These are phyloP conservation scores for Thalassiosira exigua DNA, from an alignment of 352 stramenopile species.

Conservation along the genomic window DNA sequence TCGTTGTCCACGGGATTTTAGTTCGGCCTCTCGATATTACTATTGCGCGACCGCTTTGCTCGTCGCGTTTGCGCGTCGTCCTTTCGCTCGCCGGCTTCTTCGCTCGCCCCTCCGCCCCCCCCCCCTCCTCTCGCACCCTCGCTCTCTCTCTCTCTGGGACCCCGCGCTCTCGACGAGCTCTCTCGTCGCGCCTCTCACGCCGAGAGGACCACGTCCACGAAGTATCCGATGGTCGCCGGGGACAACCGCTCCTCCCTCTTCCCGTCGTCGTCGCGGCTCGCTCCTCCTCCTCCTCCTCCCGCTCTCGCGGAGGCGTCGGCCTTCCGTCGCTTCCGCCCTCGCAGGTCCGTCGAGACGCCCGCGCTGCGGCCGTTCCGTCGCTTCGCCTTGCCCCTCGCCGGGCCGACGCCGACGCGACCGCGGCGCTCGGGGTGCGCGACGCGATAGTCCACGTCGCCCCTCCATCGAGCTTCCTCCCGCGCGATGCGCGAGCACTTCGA, in stretches of 20 bases:
- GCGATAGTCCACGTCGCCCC: constrained; percentile 27
- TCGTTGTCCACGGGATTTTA: too few relatives aligned
- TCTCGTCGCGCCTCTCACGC: too few relatives aligned
- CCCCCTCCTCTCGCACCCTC: too few relatives aligned
- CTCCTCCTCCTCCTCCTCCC: neutral
- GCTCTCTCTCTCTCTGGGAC: too few relatives aligned
- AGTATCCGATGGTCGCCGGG: neutral
- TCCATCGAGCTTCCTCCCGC: constrained; percentile 19
- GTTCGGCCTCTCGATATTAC: too few relatives aligned
- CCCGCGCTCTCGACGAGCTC: too few relatives aligned
- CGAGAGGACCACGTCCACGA: neutral
- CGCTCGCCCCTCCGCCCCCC: too few relatives aligned
- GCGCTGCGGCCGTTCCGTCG: neutral
- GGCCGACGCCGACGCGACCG: neutral
- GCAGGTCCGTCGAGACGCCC: neutral
- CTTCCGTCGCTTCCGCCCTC: neutral
- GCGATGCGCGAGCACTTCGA: constrained; percentile 21
- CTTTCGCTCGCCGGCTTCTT: too few relatives aligned
- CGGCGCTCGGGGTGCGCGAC: constrained; percentile 6
- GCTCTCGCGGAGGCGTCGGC: too few relatives aligned
- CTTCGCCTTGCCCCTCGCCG: neutral
- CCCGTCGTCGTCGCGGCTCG: neutral
- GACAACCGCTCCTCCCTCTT: too few relatives aligned
- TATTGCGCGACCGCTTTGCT: too few relatives aligned
- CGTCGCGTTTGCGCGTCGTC: too few relatives aligned